Conservation (phyloP, 176 grass and related monocot genomes). For the Oryza punctata region DNA sequence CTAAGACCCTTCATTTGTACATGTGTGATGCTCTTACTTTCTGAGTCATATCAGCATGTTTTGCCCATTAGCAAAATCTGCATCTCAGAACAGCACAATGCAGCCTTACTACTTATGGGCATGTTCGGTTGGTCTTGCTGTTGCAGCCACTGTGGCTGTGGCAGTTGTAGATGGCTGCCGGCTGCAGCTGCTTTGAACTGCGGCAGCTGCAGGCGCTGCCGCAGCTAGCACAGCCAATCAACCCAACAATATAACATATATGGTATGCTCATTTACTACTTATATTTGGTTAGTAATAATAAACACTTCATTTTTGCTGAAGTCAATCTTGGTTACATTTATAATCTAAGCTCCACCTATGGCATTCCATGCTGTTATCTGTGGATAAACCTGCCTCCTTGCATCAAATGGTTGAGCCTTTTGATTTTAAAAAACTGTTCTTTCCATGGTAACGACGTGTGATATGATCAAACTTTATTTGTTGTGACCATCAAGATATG, state of each 20-base stretch:
- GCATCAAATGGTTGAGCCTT: background rate
- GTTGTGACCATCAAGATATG: background rate
- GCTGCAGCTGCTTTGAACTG: too few relatives aligned
- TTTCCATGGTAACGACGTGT: background rate
- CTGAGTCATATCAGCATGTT: background rate
- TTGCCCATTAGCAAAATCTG: background rate
- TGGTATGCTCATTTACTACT: background rate
- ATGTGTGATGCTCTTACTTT: background rate
- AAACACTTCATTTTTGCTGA: background rate
- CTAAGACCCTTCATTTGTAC: background rate
- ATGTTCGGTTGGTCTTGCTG: too few relatives aligned
- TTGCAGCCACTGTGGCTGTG: too few relatives aligned
- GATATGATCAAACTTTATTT: background rate
- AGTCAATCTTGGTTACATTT: background rate
- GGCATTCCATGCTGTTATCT: background rate
- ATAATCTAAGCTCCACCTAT: background rate
- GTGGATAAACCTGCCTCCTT: background rate
- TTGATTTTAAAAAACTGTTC: background rate
- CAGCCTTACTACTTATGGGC: background rate
- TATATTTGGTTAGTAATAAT: constrained; percentile 3
- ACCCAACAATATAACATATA: too few relatives aligned
- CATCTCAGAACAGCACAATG: background rate
- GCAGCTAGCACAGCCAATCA: too few relatives aligned
- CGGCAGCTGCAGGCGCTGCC: too few relatives aligned
- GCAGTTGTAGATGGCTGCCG: too few relatives aligned